A percentile compares a stretch with the other conserved stretches of the same genome.
Evolutionary conservation across 2,329 filamentous ascomycete genomes (phyloP).

Genomic region (Chaetomium olivaceum): DNA sequence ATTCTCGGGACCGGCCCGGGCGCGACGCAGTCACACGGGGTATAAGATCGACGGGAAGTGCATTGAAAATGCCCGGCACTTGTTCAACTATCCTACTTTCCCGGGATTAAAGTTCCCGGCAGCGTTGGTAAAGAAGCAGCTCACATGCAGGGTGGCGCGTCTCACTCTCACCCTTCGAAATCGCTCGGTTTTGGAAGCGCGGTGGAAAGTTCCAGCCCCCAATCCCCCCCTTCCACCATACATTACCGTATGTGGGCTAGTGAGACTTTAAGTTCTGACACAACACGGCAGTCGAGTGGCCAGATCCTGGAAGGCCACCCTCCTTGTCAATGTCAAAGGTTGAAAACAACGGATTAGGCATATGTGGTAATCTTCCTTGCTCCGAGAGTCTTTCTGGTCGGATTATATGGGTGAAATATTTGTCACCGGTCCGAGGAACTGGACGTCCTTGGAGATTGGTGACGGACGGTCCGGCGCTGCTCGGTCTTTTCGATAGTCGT

Average conservation of each 20-base stretch:
- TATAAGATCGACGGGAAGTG: neutral
- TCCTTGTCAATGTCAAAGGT: neutral
- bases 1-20: neutral
- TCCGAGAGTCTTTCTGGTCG: neutral
- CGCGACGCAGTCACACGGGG: neutral
- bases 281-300: neutral
- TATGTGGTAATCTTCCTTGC: neutral
- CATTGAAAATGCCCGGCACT: neutral
- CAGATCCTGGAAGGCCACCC: neutral
- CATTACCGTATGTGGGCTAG: neutral
- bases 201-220: neutral
- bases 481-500: neutral
- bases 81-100: neutral
- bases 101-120: neutral
- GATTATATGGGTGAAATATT: neutral
- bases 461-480: neutral
- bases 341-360: neutral
- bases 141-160: neutral
- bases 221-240: neutral
- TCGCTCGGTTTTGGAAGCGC: neutral
- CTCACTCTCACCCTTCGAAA: neutral
- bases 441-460: neutral
- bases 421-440: neutral
- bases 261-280: neutral
- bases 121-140: neutral